Percentiles rank a stretch among this genome's conserved stretches.
Evolutionary conservation across 495 filamentous ascomycete genomes (phyloP).

Genomic region (Penicillium soppii): DNA sequence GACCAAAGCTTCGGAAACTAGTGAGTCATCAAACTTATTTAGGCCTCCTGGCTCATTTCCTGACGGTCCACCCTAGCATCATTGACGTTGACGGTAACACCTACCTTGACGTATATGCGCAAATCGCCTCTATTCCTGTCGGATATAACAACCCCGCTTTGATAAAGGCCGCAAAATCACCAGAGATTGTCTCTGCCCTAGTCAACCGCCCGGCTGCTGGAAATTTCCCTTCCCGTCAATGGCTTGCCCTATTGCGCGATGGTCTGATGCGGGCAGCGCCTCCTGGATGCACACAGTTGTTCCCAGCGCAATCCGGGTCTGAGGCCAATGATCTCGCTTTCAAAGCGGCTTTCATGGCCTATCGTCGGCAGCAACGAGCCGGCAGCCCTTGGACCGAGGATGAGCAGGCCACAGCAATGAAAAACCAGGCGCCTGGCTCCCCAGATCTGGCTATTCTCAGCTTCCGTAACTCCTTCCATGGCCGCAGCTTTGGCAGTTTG

Average conservation of each 20-base stretch:
- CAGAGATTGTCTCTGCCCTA: conserved; percentile 68
- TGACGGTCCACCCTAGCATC: not conserved
- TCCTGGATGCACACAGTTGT: conserved; percentile 77
- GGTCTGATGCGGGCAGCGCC: conserved; percentile 77
- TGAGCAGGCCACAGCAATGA: conserved; percentile 69
- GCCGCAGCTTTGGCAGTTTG: conserved; percentile 76
- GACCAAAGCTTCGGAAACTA: conserved; percentile 51
- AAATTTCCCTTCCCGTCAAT: conserved; percentile 79
- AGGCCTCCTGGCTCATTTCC: conserved; percentile 31
- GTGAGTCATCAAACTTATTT: not conserved
- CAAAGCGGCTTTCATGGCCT: conserved; percentile 90
- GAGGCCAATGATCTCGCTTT: conserved; percentile 88
- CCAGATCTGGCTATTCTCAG: conserved; percentile 74
- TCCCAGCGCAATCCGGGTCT: conserved; percentile 80
- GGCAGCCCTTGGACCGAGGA: conserved; percentile 66
- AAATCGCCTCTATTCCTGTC: conserved; percentile 67
- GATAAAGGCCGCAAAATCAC: conserved; percentile 58
- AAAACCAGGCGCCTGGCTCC: conserved; percentile 69
- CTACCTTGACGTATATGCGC: conserved; percentile 63
- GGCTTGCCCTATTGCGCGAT: conserved; percentile 68
- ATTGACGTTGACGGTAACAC: conserved; percentile 21
- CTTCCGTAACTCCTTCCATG: conserved; percentile 81
- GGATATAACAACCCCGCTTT: conserved; percentile 81
- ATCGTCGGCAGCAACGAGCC: conserved; percentile 71
- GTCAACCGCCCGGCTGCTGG: conserved; percentile 83